phyloP scores from a whole-genome alignment of 164 flowering plant genomes.

The Pachysandra terminalis region DNA sequence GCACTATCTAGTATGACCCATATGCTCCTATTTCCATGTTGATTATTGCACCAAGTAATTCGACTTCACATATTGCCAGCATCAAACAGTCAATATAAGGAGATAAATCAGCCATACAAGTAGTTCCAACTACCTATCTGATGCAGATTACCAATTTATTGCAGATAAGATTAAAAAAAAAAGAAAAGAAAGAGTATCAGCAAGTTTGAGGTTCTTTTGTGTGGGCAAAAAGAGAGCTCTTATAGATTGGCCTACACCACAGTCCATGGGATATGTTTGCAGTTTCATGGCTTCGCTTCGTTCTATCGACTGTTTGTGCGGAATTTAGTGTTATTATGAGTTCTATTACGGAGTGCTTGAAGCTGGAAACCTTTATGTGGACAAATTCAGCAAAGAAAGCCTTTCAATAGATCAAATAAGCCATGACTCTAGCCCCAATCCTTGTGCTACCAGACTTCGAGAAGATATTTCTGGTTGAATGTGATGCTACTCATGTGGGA shows the following conservation, averaged over 20 bases:
- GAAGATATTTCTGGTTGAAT: background rate
- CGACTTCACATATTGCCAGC: no score
- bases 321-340: slow-evolving; percentile 1
- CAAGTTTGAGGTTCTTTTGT: no score
- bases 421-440: background rate
- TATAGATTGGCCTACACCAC: background rate
- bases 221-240: background rate
- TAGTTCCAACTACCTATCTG: no score
- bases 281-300: slow-evolving; percentile 8
- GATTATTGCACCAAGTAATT: no score
- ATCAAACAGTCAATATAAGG: no score
- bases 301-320: background rate
- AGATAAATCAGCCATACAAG: no score
- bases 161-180: no score
- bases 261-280: background rate
- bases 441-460: no score
- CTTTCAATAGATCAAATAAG: background rate
- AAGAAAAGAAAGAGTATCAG: no score
- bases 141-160: no score
- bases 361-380: background rate
- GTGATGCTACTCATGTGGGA: background rate
- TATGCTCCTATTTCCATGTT: no score
- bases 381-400: background rate
- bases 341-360: slow-evolving; percentile 2
- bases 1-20: no score